These are phyloP conservation scores for Gnomoniopsis sp. DNA, from an alignment of 2,329 filamentous ascomycete genomes.

Conservation along the genomic window DNA sequence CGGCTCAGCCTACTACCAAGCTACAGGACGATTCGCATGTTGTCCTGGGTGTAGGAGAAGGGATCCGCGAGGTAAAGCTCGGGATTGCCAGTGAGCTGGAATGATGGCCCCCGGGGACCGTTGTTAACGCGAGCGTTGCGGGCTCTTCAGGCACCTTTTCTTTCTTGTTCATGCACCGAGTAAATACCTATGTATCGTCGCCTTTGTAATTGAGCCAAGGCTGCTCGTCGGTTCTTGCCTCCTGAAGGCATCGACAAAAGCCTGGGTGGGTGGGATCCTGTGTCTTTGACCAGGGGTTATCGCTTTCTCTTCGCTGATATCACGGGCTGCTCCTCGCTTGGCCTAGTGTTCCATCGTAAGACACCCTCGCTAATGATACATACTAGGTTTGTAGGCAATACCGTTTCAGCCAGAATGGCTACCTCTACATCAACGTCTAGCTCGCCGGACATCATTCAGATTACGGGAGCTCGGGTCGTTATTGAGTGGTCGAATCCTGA, in stretches of 20 bases:
- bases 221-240: background rate
- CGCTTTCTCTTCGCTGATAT: background rate
- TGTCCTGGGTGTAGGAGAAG: slow-evolving; percentile 9
- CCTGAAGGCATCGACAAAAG: background rate
- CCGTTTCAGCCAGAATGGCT: background rate
- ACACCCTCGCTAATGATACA: background rate
- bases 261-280: slow-evolving; percentile 9
- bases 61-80: slow-evolving; percentile 9
- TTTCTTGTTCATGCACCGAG: background rate
- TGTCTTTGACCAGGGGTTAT: slow-evolving; percentile 1
- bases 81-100: slow-evolving; percentile 8
- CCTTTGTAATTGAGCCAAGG: slow-evolving; percentile 3
- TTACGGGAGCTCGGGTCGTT: background rate
- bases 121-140: slow-evolving; percentile 10
- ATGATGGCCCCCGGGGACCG: background rate
- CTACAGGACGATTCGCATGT: background rate
- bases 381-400: background rate
- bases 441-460: background rate
- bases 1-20: slow-evolving; percentile 8
- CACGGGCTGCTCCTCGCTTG: background rate
- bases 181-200: background rate
- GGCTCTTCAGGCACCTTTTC: background rate
- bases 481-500: slow-evolving; percentile 1
- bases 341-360: background rate
- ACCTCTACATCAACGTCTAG: background rate